Percentiles rank a stretch among this genome's conserved stretches.
These are phyloP conservation scores for Solanum chmielewskii DNA, from an alignment of 257 asterid species.

Conservation along the genomic window DNA sequence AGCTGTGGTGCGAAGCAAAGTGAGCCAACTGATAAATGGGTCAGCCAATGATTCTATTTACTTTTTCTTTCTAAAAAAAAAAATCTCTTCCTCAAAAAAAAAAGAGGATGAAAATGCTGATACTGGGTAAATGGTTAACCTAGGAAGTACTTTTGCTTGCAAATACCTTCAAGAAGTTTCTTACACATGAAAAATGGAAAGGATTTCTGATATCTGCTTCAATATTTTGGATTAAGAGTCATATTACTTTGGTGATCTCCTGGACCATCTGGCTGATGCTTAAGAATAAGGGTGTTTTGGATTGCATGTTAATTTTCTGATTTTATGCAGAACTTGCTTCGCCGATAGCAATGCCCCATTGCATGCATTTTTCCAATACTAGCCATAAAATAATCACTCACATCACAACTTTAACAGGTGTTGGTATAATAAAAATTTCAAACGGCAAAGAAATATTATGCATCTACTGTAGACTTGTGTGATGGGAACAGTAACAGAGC, in stretches of 20 bases:
- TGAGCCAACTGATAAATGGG: not conserved
- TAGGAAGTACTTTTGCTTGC: not conserved
- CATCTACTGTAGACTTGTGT: slow-evolving; percentile 73
- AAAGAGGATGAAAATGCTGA: not conserved
- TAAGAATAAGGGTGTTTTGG: not conserved
- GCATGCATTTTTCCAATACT: not conserved
- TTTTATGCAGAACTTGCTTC: not conserved
- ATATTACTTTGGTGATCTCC: not conserved
- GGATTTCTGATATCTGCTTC: not conserved
- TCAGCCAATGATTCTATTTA: not conserved
- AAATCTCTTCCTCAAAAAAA: too few species aligned
- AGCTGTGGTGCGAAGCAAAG: not conserved
- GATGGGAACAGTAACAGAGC: slow-evolving; percentile 87
- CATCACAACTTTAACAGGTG: slow-evolving; percentile 22
- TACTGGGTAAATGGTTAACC: not conserved
- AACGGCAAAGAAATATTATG: slow-evolving; percentile 84
- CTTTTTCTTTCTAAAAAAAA: too few species aligned
- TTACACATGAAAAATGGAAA: not conserved
- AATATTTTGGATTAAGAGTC: not conserved
- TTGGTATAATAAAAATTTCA: slow-evolving; percentile 86
- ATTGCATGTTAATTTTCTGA: not conserved
- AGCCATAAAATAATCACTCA: not conserved
- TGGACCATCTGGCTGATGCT: not conserved
- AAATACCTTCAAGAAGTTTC: not conserved
- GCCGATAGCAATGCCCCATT: not conserved